phyloP scores from a whole-genome alignment of 2,329 filamentous ascomycete species.

The Fulvia fulva region DNA sequence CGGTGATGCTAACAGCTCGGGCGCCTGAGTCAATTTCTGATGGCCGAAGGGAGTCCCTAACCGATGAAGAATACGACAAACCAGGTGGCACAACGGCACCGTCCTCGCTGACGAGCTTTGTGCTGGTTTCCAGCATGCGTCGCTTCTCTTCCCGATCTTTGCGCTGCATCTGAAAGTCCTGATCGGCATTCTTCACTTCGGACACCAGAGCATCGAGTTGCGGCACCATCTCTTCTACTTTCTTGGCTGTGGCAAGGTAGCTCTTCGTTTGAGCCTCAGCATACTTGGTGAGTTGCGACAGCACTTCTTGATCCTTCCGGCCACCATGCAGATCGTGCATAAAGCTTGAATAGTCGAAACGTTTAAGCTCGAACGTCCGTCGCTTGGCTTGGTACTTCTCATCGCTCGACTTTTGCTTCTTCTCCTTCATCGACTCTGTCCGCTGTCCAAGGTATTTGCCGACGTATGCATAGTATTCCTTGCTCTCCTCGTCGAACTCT shows the following conservation, averaged over 20 bases:
- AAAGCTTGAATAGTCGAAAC: constrained; percentile 98
- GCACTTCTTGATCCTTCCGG: constrained; percentile 94
- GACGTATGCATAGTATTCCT: constrained; percentile 96
- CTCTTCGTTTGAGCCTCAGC: constrained; percentile 83
- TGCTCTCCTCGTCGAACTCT: constrained; percentile 97
- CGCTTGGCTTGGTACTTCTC: constrained; percentile 93
- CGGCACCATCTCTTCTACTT: constrained; percentile 79
- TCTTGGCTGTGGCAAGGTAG: constrained; percentile 79
- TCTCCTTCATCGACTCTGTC: constrained; percentile 93
- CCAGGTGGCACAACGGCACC: constrained; percentile 27
- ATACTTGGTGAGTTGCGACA: constrained; percentile 91
- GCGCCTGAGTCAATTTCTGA: constrained; percentile 20
- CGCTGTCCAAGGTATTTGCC: constrained; percentile 93
- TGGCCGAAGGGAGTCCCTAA: constrained; percentile 23
- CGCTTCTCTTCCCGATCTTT: constrained; percentile 96
- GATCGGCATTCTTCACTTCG: constrained; percentile 90
- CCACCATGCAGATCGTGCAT: constrained; percentile 99
- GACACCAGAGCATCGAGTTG: constrained; percentile 82
- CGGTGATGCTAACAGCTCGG: constrained; percentile 23
- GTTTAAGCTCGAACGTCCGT: constrained; percentile 91
- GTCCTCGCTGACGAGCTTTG: constrained; percentile 45
- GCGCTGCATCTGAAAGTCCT: constrained; percentile 91
- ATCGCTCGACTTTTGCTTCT: constrained; percentile 92
- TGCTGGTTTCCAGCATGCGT: constrained; percentile 82
- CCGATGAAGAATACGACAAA: constrained; percentile 27